phyloP scores from a whole-genome alignment of 208 protist genomes.

The Willaertia magna region DNA sequence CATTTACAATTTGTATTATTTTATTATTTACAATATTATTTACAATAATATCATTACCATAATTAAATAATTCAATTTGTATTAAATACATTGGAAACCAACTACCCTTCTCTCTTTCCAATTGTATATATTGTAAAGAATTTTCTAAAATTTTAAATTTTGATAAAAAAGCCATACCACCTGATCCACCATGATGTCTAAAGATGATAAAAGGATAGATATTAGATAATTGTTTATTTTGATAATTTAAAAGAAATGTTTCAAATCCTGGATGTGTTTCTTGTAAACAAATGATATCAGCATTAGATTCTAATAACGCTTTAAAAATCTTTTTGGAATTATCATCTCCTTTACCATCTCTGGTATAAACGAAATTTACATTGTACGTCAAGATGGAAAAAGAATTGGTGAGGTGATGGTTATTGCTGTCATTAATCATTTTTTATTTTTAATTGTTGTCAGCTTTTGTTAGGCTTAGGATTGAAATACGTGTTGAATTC shows the following conservation, averaged over 20 bases:
- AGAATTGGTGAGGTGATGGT: too few relatives aligned
- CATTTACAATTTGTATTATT: not conserved
- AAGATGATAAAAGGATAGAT: not conserved
- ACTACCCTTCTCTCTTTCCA: not conserved
- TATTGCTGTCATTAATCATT: too few relatives aligned
- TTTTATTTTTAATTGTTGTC: too few relatives aligned
- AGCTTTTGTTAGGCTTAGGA: too few relatives aligned
- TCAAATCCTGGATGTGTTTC: not conserved
- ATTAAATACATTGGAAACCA: not conserved
- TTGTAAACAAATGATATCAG: not conserved
- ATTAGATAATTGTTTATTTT: not conserved
- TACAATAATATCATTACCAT: too few relatives aligned
- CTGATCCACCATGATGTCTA: not conserved
- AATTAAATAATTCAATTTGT: too few relatives aligned
- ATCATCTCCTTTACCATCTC: not conserved
- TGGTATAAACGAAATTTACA: not conserved
- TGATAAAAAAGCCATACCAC: not conserved
- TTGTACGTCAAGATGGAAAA: too few relatives aligned
- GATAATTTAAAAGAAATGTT: too few relatives aligned
- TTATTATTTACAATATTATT: too few relatives aligned
- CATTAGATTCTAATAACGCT: not conserved
- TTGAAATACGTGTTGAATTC: too few relatives aligned
- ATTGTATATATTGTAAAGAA: not conserved
- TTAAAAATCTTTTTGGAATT: not conserved
- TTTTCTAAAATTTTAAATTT: not conserved